phyloP scores from a whole-genome alignment of 164 flowering plant genomes.

The Magnolia officinalis region DNA sequence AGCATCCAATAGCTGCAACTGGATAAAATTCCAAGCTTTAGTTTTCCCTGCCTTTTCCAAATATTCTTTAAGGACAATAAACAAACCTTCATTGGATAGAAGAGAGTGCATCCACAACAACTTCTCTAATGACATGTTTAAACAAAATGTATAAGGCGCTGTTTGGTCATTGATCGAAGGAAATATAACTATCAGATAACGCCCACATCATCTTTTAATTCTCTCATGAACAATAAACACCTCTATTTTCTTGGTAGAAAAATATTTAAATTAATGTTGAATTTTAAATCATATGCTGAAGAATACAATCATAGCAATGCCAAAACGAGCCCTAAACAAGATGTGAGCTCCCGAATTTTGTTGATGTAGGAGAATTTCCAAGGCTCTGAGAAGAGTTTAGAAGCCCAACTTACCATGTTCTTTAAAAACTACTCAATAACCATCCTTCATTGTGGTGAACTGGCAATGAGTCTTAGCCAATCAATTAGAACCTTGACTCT shows the following conservation, averaged over 20 bases:
- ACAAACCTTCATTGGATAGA: background rate
- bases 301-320: background rate
- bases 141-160: background rate
- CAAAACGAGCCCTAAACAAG: background rate
- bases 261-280: too few species aligned
- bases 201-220: too few species aligned
- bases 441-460: background rate
- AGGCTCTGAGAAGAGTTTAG: background rate
- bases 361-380: background rate
- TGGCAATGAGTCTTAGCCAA: background rate
- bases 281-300: too few species aligned
- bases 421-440: background rate
- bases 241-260: too few species aligned
- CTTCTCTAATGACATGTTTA: background rate
- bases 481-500: background rate
- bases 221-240: too few species aligned
- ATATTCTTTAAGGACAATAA: background rate
- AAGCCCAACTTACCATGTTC: background rate
- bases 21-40: constrained; percentile 5
- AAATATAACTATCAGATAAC: too few species aligned
- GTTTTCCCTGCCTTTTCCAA: background rate
- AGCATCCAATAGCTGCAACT: constrained; percentile 45
- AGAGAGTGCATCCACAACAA: too few species aligned
- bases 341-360: background rate
- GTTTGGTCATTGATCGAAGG: background rate